A percentile compares a stretch with the other conserved stretches of the same genome.
Evolutionary conservation across 2,329 filamentous ascomycete species (phyloP).

Genomic region (Ophiostoma sp.): DNA sequence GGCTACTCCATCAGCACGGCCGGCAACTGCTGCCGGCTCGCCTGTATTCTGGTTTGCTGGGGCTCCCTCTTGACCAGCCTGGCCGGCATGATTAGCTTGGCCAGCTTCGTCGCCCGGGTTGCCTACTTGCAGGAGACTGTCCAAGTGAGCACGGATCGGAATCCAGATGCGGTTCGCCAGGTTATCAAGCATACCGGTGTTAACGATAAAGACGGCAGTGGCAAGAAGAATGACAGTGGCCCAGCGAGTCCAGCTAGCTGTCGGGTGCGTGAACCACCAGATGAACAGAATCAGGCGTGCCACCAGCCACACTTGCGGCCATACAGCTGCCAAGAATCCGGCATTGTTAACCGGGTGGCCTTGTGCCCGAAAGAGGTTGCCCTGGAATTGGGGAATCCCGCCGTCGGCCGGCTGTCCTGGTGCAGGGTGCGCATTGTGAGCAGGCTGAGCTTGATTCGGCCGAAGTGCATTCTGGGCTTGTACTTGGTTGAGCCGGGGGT

Average conservation of each 20-base stretch:
- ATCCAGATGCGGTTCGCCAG: slow-evolving; percentile 51
- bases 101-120: slow-evolving; percentile 34
- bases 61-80: slow-evolving; percentile 35
- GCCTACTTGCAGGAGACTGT: slow-evolving; percentile 48
- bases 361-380: slow-evolving; percentile 17
- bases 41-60: not conserved
- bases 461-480: not conserved
- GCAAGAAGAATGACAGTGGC: slow-evolving; percentile 51
- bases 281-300: slow-evolving; percentile 55
- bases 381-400: slow-evolving; percentile 33
- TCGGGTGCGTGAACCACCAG: slow-evolving; percentile 59
- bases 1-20: slow-evolving; percentile 21
- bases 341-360: slow-evolving; percentile 39
- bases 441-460: not conserved
- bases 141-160: slow-evolving; percentile 54
- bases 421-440: not conserved
- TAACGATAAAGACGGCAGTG: slow-evolving; percentile 52
- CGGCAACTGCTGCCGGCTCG: not conserved
- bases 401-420: slow-evolving; percentile 30
- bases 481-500: slow-evolving; percentile 7
- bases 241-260: slow-evolving; percentile 56
- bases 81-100: not conserved
- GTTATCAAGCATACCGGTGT: slow-evolving; percentile 55
- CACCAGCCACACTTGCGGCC: slow-evolving; percentile 59
- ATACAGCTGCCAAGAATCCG: slow-evolving; percentile 42